These are phyloP conservation scores for Fusarium incarnatum DNA, from an alignment of 2,329 filamentous ascomycete species.

Conservation along the genomic window DNA sequence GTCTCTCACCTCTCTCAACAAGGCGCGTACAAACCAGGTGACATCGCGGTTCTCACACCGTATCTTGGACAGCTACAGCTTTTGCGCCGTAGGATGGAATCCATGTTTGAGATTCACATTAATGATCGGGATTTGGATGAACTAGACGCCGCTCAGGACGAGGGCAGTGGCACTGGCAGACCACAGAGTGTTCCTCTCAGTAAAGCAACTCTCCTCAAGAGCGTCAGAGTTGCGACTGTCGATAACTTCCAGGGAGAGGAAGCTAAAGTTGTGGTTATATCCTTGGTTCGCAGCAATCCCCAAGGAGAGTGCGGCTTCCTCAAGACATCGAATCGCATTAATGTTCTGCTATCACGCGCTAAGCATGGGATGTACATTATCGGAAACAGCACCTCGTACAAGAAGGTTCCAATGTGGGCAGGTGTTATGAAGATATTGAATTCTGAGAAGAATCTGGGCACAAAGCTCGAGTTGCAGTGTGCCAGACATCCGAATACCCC, in stretches of 20 bases:
- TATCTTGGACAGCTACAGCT: constrained; percentile 12
- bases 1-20: constrained; percentile 1
- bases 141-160: background rate
- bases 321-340: constrained; percentile 1
- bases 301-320: constrained; percentile 1
- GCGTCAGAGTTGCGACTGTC: constrained; percentile 2
- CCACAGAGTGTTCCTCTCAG: background rate
- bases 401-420: background rate
- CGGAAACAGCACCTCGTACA: background rate
- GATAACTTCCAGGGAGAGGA: constrained; percentile 11
- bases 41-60: constrained; percentile 1
- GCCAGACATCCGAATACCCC: background rate
- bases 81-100: constrained; percentile 5
- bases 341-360: background rate
- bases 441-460: background rate
- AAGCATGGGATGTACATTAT: constrained; percentile 6
- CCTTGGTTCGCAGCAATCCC: background rate
- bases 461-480: constrained; percentile 1
- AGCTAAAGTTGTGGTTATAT: constrained; percentile 2
- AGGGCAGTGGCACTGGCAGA: background rate
- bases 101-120: constrained; percentile 5
- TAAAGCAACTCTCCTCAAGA: constrained; percentile 6
- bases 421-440: background rate
- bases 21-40: background rate
- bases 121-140: constrained; percentile 3